phyloP scores from a whole-genome alignment of 441 rosid genomes.

The Arabidopsis hybrid region DNA sequence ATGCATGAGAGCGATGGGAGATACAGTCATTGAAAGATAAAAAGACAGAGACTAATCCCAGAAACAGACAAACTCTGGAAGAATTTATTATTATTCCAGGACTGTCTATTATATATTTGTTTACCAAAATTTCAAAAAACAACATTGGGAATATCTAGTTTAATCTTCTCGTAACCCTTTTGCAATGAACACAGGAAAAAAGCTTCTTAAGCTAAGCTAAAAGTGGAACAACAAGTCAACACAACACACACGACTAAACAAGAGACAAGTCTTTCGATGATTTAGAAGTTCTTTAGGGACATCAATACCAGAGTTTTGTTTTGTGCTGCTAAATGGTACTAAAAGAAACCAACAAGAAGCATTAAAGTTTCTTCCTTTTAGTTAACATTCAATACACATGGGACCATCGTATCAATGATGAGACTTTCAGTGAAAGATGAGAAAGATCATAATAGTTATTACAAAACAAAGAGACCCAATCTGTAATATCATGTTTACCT shows the following conservation, averaged over 20 bases:
- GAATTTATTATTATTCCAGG: constrained; percentile 38
- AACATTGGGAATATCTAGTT: background rate
- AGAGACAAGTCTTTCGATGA: background rate
- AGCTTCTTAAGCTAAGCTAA: constrained; percentile 14
- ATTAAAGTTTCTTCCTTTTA: constrained; percentile 25
- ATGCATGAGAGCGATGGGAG: constrained; percentile 48
- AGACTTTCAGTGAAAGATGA: background rate
- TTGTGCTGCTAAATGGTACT: constrained; percentile 11
- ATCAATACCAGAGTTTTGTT: background rate
- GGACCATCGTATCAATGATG: constrained; percentile 34
- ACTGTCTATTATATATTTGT: constrained; percentile 10
- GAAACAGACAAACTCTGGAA: constrained; percentile 45
- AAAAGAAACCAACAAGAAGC: constrained; percentile 36
- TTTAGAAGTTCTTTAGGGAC: background rate
- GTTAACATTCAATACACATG: constrained; percentile 25
- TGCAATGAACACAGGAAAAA: background rate
- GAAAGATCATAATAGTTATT: constrained; percentile 6
- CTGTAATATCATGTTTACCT: too few relatives aligned
- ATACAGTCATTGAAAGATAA: constrained; percentile 36
- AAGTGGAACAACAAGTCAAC: background rate
- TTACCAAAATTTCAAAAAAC: background rate
- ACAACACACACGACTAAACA: background rate
- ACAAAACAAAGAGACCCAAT: constrained; percentile 6
- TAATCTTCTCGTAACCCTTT: background rate
- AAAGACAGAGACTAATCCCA: constrained; percentile 31